Percentiles rank a stretch among this genome's conserved stretches.
Conservation (phyloP, 2,329 filamentous ascomycete genomes). For the Ciborinia camelliae region DNA sequence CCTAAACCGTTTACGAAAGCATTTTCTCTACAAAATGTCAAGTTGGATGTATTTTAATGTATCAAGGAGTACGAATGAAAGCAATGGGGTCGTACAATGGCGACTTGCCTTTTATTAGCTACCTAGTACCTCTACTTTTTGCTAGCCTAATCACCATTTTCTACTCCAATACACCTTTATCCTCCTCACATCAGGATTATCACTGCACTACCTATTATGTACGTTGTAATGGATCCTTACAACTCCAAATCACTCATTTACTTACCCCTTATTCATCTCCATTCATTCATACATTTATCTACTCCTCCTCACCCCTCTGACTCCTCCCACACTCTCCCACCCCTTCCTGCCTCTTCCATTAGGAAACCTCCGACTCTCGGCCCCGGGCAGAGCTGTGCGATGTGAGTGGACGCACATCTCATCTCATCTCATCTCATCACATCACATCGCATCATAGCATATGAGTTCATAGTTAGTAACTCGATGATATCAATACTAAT, state of each 20-base stretch:
- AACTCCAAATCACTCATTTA: background rate
- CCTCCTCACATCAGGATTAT: background rate
- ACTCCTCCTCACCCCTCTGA: too few species aligned
- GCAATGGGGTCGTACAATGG: background rate
- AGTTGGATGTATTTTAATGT: background rate
- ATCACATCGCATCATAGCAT: too few species aligned
- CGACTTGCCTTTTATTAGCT: background rate
- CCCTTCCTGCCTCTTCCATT: too few species aligned
- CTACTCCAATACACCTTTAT: too few species aligned
- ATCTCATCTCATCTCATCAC: too few species aligned
- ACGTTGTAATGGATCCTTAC: background rate
- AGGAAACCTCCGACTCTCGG: background rate
- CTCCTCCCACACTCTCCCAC: too few species aligned
- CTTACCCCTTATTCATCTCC: background rate
- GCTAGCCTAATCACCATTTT: background rate
- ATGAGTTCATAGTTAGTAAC: too few species aligned
- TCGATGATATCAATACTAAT: background rate
- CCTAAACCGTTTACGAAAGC: too few species aligned
- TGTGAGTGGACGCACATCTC: background rate
- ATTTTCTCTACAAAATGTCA: background rate
- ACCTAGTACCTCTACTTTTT: too few species aligned
- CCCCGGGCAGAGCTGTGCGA: background rate
- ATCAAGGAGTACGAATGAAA: background rate
- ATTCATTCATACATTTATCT: background rate
- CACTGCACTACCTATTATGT: too few species aligned